These are phyloP conservation scores for Hordeum vulgare DNA, from an alignment of 176 grass and related monocot genomes.

Conservation along the genomic window MorexV3_pseudomolecules_assembly NC_058522.1:417040125-417040624, in stretches of 20 bases:
- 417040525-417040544: no score
- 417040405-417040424: conserved; percentile 6
- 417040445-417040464: no score
- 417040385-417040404: conserved; percentile 17
- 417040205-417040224: conserved; percentile 35
- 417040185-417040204: conserved; percentile 34
- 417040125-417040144: not conserved
- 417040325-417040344: conserved; percentile 10
- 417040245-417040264: conserved; percentile 33
- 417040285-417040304: not conserved
- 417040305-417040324: conserved; percentile 19
- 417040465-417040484: no score
- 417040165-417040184: conserved; percentile 40
- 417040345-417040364: not conserved
- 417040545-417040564: no score
- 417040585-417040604: no score
- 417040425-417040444: not conserved
- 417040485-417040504: no score
- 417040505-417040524: no score
- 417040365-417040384: not conserved
- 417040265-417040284: conserved; percentile 34
- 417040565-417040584: no score
- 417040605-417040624: no score
- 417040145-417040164: conserved; percentile 22
- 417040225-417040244: conserved; percentile 22